Evolutionary conservation across 768 basidiomycete species (phyloP).

Genomic region (Kondoa malvinella): DNA sequence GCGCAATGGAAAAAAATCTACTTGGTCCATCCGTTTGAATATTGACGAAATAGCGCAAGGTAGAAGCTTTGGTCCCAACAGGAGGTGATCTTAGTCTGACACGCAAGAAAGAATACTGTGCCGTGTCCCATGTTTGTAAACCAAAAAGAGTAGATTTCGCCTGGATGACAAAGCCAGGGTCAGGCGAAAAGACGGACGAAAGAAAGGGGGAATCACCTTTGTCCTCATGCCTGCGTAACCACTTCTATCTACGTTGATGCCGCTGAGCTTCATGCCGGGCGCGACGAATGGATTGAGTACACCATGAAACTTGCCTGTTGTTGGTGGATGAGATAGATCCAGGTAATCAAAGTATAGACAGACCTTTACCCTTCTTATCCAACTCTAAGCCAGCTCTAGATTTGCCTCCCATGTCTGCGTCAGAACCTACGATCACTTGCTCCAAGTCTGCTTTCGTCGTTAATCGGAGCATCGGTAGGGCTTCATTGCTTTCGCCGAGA

Average conservation of each 20-base stretch:
- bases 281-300: constrained; percentile 51
- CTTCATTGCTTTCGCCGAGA: background rate
- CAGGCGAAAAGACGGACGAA: background rate
- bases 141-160: constrained; percentile 70
- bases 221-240: constrained; percentile 87
- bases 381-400: constrained; percentile 9
- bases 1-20: constrained; percentile 18
- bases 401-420: constrained; percentile 69
- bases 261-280: constrained; percentile 24
- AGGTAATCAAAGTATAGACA: background rate
- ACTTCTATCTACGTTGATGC: constrained; percentile 36
- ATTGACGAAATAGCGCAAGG: constrained; percentile 75
- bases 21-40: constrained; percentile 63
- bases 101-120: constrained; percentile 60
- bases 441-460: constrained; percentile 44
- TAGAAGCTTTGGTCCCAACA: constrained; percentile 29
- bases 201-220: constrained; percentile 41
- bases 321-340: constrained; percentile 19
- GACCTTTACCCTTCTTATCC: constrained; percentile 6
- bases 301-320: constrained; percentile 54
- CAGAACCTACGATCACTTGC: constrained; percentile 62
- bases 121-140: constrained; percentile 65
- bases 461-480: constrained; percentile 43
- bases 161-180: constrained; percentile 32
- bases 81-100: constrained; percentile 49